Conservation (phyloP, 345 rosid genomes). For the Orychophragmus violaceus region DNA sequence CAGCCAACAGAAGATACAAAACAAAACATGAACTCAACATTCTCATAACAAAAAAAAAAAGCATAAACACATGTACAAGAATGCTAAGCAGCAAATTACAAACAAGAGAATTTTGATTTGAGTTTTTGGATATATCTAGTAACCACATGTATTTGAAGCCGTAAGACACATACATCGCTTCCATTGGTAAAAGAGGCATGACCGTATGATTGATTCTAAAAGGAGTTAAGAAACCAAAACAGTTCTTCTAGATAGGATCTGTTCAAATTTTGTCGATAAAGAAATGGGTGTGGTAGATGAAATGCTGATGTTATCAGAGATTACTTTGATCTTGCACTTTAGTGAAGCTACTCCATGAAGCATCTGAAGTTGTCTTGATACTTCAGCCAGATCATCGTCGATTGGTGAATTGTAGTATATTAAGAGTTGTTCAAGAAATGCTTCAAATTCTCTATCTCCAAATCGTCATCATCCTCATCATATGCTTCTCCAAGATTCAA, state of each 20-base stretch:
- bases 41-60: neutral
- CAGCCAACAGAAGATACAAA: neutral
- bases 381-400: neutral
- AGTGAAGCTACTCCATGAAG: slow-evolving; percentile 3
- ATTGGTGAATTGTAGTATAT: neutral
- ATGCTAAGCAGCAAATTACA: neutral
- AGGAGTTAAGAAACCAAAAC: neutral
- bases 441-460: slow-evolving; percentile 3
- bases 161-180: slow-evolving; percentile 35
- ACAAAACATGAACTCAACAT: neutral
- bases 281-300: neutral
- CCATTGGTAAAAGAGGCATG: neutral
- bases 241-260: neutral
- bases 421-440: slow-evolving; percentile 2
- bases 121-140: neutral
- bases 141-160: neutral
- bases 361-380: slow-evolving; percentile 6
- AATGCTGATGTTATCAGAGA: neutral
- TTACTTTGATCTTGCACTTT: slow-evolving; percentile 10
- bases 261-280: neutral
- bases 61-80: neutral
- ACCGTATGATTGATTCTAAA: neutral
- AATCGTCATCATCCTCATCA: neutral
- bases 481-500: neutral
- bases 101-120: neutral